Percentiles rank a stretch among this genome's conserved stretches.
phyloP scores from a whole-genome alignment of 2,329 filamentous ascomycete genomes.

The Decorospora gaudefroyi region DNA sequence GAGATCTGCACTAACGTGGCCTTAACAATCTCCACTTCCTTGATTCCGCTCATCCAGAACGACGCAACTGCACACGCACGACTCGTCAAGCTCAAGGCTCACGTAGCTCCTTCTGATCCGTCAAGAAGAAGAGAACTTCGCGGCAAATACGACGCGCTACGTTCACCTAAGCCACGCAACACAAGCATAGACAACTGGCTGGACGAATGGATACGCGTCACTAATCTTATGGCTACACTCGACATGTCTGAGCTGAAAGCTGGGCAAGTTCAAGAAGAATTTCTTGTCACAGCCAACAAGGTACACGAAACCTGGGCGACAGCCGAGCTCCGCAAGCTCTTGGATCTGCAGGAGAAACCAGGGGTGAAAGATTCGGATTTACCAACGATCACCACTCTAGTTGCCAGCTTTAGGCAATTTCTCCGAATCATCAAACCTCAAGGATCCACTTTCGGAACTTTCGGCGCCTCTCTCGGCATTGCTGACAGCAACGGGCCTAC shows the following conservation, averaged over 20 bases:
- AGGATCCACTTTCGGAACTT: neutral
- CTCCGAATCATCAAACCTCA: neutral
- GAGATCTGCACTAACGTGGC: neutral
- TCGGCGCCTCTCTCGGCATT: neutral
- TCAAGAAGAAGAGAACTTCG: slow-evolving; percentile 1
- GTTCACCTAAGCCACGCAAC: neutral
- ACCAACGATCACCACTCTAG: neutral
- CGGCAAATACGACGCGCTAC: slow-evolving; percentile 1
- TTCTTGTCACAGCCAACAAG: neutral
- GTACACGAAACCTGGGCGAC: neutral
- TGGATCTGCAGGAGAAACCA: slow-evolving; percentile 2
- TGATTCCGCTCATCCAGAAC: neutral
- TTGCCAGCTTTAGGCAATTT: slow-evolving; percentile 1
- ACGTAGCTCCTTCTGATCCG: neutral
- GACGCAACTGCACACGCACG: neutral
- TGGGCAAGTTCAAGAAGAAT: slow-evolving; percentile 1
- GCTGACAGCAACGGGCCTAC: neutral
- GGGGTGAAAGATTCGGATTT: neutral
- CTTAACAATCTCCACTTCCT: neutral
- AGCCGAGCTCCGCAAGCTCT: neutral
- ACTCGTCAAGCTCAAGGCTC: neutral
- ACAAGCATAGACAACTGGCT: slow-evolving; percentile 2
- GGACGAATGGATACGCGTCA: slow-evolving; percentile 1
- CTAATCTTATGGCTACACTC: neutral
- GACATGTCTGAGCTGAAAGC: neutral